These are phyloP conservation scores for Rhinocladiella similis DNA, from an alignment of 2,329 filamentous ascomycete genomes.

Conservation along the genomic window DNA sequence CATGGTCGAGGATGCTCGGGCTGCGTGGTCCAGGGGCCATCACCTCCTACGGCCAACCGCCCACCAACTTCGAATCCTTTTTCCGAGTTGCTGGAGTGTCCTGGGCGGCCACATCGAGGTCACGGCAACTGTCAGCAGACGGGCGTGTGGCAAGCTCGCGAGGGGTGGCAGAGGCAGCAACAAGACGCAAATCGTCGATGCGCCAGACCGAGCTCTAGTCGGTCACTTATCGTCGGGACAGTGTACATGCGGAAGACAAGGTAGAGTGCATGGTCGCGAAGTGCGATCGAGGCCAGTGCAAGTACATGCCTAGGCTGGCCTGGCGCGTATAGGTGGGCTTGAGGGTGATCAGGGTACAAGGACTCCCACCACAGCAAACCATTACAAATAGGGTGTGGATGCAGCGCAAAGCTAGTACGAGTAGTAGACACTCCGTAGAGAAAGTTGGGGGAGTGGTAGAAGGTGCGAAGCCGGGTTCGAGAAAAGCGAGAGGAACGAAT, in stretches of 20 bases:
- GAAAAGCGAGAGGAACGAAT: constrained; percentile 4
- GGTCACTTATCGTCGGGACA: constrained; percentile 5
- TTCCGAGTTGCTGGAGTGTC: constrained; percentile 6
- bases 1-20: constrained; percentile 15
- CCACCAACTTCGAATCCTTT: constrained; percentile 20
- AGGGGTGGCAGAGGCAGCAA: background rate
- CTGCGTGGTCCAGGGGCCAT: constrained; percentile 15
- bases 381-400: background rate
- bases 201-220: constrained; percentile 1
- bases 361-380: background rate
- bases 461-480: background rate
- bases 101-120: constrained; percentile 22
- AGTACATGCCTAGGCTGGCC: constrained; percentile 22
- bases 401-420: constrained; percentile 5
- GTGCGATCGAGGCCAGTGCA: constrained; percentile 16
- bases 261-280: constrained; percentile 19
- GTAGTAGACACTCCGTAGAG: background rate
- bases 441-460: constrained; percentile 11
- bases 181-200: no score
- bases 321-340: constrained; percentile 3
- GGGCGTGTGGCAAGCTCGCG: constrained; percentile 14
- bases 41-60: constrained; percentile 10
- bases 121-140: background rate
- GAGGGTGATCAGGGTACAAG: constrained; percentile 9
- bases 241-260: constrained; percentile 10